phyloP scores from a whole-genome alignment of 257 asterid genomes.

The Nicotiana sylvestris region DNA sequence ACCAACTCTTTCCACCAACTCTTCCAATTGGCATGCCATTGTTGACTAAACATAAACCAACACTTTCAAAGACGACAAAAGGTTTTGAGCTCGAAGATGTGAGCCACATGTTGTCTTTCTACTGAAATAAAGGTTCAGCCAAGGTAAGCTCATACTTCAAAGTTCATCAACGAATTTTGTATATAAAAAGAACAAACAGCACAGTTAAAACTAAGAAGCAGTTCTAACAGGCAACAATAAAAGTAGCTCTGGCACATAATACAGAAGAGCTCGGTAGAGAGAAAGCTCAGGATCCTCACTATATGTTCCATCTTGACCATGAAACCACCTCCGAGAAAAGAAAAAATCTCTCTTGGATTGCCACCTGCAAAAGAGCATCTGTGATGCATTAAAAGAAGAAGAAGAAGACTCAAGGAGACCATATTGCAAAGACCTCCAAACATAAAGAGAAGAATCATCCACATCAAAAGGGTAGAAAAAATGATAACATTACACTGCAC shows the following conservation, averaged over 20 bases:
- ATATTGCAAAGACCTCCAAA: background rate
- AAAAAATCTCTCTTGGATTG: conserved; percentile 82
- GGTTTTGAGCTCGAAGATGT: background rate
- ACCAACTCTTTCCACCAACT: too few species aligned
- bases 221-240: background rate
- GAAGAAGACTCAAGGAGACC: conserved; percentile 16
- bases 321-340: conserved; percentile 96
- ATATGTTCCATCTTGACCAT: conserved; percentile 57
- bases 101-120: background rate
- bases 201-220: conserved; percentile 13
- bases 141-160: background rate
- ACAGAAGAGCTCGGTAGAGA: background rate
- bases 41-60: too few species aligned
- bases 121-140: background rate
- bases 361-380: conserved; percentile 65
- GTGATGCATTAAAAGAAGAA: conserved; percentile 1
- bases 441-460: background rate
- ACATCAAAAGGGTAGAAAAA: background rate
- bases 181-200: background rate
- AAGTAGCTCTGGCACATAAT: background rate
- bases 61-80: background rate
- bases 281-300: conserved; percentile 45
- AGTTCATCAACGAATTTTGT: background rate
- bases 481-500: background rate
- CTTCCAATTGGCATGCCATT: too few species aligned